Percentiles rank a stretch among this genome's conserved stretches.
These are phyloP conservation scores for Pythium aphanidermatum DNA, from an alignment of 352 stramenopile species.

Conservation along the genomic window DNA sequence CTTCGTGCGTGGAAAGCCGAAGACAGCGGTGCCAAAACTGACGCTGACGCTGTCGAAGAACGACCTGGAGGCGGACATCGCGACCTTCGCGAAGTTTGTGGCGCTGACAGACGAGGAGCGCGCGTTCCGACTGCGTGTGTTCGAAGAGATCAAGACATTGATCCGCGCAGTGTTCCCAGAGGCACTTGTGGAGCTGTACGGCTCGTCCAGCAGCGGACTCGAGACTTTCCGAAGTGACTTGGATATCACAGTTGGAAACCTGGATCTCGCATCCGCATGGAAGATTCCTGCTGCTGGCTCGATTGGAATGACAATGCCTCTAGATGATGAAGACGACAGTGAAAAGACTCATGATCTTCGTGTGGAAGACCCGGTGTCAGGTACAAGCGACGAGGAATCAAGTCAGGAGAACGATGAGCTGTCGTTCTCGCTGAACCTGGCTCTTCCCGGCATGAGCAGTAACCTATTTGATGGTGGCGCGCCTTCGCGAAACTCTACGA, in stretches of 20 bases:
- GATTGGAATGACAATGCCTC: slow-evolving; percentile 5
- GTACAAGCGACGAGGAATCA: slow-evolving; percentile 8
- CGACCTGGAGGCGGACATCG: slow-evolving; percentile 40
- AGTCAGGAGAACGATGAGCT: slow-evolving; percentile 27
- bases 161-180: slow-evolving; percentile 33
- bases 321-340: slow-evolving; percentile 3
- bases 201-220: slow-evolving; percentile 60
- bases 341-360: neutral
- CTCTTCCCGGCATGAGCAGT: slow-evolving; percentile 13
- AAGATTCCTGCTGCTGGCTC: too few species aligned
- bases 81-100: slow-evolving; percentile 35
- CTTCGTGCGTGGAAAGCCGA: too few species aligned
- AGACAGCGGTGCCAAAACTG: neutral
- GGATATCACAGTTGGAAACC: slow-evolving; percentile 64
- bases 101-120: slow-evolving; percentile 37
- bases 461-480: neutral
- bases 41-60: slow-evolving; percentile 4
- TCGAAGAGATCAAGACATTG: slow-evolving; percentile 38
- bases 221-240: slow-evolving; percentile 74
- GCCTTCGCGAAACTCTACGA: too few species aligned
- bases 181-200: slow-evolving; percentile 54
- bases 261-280: slow-evolving; percentile 6
- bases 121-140: slow-evolving; percentile 28
- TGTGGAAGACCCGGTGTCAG: neutral
- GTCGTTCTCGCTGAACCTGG: slow-evolving; percentile 64